Conservation (phyloP, 2,329 filamentous ascomycete genomes). For the Phyllosticta paracitricarpa region DNA sequence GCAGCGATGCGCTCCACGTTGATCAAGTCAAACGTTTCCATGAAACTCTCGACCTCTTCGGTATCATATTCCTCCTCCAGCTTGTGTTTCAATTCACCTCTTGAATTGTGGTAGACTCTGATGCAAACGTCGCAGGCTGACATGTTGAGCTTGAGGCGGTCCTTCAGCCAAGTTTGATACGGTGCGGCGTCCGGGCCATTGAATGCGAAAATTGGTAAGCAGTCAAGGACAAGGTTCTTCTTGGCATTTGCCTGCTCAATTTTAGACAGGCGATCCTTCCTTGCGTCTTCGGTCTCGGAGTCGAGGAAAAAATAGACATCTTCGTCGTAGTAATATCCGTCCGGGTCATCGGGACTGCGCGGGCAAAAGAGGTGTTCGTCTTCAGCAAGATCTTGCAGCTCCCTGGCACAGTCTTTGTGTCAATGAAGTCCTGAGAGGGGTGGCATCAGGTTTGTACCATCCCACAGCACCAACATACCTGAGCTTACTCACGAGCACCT, state of each 20-base stretch:
- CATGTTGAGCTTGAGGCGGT: constrained; percentile 32
- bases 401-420: constrained; percentile 14
- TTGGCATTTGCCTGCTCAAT: constrained; percentile 30
- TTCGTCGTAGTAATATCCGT: constrained; percentile 34
- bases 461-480: neutral
- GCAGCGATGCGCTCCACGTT: constrained; percentile 34
- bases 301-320: constrained; percentile 26
- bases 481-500: constrained; percentile 8
- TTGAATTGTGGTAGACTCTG: constrained; percentile 37
- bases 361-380: constrained; percentile 41
- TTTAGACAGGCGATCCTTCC: constrained; percentile 21
- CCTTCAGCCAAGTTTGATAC: constrained; percentile 32
- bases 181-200: constrained; percentile 37
- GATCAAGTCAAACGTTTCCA: constrained; percentile 35
- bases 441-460: neutral
- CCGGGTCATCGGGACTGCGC: constrained; percentile 25
- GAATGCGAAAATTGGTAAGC: constrained; percentile 37
- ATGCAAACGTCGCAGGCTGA: constrained; percentile 41
- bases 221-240: constrained; percentile 32
- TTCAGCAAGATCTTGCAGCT: constrained; percentile 27
- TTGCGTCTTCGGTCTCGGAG: constrained; percentile 19
- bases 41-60: constrained; percentile 35
- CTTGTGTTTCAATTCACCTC: constrained; percentile 29
- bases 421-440: neutral
- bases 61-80: constrained; percentile 35